Percentiles rank a stretch among this genome's conserved stretches.
phyloP scores from a whole-genome alignment of 73 alveolate species.

The Stentor roeselii region DNA sequence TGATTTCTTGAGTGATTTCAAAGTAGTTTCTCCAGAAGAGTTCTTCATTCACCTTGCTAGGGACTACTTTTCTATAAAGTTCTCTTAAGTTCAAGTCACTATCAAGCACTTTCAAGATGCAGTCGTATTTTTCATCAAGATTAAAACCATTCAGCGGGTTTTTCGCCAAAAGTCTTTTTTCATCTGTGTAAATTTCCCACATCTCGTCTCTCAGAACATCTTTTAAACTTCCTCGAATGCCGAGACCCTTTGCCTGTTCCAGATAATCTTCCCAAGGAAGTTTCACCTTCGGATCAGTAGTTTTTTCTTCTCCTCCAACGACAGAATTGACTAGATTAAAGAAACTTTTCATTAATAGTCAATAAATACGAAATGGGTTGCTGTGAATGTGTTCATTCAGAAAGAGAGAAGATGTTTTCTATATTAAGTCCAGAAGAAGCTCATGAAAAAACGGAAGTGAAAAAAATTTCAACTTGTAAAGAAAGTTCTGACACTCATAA shows the following conservation, averaged over 20 bases:
- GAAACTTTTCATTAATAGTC: neutral
- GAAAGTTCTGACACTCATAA: too few relatives aligned
- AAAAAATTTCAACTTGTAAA: too few relatives aligned
- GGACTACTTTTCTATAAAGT: slow-evolving; percentile 10
- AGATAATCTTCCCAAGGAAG: slow-evolving; percentile 21
- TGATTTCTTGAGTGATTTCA: neutral
- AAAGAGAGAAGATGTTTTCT: too few relatives aligned
- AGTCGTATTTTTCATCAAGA: neutral
- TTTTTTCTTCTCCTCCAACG: slow-evolving; percentile 16
- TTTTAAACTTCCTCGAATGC: neutral
- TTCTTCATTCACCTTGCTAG: neutral
- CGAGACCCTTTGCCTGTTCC: slow-evolving; percentile 12
- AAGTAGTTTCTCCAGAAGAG: neutral
- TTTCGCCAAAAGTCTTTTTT: neutral
- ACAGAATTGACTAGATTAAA: neutral
- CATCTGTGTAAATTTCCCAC: neutral
- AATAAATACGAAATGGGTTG: too few relatives aligned
- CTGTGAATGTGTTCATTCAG: too few relatives aligned
- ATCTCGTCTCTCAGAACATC: slow-evolving; percentile 12
- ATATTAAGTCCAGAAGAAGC: too few relatives aligned
- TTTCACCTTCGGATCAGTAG: neutral
- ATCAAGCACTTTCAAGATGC: neutral
- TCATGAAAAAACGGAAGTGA: too few relatives aligned
- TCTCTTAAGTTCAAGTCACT: slow-evolving; percentile 1
- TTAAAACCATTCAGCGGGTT: neutral